phyloP scores from a whole-genome alignment of 257 asterid species.

The Anisodus tanguticus region DNA sequence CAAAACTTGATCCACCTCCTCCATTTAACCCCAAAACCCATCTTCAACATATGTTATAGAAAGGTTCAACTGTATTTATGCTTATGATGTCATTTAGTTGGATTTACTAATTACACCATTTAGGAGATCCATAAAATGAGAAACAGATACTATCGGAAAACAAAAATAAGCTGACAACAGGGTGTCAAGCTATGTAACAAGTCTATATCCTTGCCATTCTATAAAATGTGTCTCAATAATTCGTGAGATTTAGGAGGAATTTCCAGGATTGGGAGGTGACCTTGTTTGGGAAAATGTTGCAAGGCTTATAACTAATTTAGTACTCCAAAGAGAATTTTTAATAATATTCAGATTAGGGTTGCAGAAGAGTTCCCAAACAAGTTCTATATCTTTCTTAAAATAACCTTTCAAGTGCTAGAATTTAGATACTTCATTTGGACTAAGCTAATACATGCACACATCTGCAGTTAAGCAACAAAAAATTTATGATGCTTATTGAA shows the following conservation, averaged over 20 bases:
- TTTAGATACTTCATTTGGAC: constrained; percentile 11
- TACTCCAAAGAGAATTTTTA: neutral
- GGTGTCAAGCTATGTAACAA: neutral
- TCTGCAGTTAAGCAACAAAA: constrained; percentile 12
- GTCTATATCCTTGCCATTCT: neutral
- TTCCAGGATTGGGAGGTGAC: too few species aligned
- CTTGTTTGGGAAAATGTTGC: neutral
- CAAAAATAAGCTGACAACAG: neutral
- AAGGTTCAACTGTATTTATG: neutral
- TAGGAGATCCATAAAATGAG: neutral
- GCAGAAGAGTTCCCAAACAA: neutral
- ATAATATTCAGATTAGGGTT: neutral
- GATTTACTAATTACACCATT: neutral
- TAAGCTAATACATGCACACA: neutral
- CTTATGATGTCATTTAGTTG: neutral
- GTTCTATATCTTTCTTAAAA: neutral
- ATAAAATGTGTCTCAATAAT: neutral
- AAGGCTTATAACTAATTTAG: constrained; percentile 1
- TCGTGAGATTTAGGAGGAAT: neutral
- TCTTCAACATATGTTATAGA: neutral
- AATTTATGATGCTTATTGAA: neutral
- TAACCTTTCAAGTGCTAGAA: neutral
- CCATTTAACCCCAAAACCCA: neutral
- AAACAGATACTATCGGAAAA: neutral
- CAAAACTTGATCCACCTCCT: neutral